phyloP scores from a whole-genome alignment of 345 rosid species.

The Murraya paniculata region DNA sequence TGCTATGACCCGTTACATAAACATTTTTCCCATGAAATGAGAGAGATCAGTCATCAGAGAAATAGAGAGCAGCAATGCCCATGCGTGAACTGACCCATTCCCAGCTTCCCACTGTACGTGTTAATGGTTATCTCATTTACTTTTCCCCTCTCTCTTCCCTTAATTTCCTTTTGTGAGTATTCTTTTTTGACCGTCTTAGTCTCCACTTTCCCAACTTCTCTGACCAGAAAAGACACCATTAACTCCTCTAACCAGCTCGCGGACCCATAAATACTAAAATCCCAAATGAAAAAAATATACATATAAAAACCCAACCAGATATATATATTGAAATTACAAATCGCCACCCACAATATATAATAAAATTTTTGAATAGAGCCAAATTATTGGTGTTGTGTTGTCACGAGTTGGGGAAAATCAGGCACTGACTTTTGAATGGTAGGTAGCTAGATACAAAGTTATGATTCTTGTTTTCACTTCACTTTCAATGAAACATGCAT shows the following conservation, averaged over 20 bases:
- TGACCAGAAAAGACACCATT: conserved; percentile 49
- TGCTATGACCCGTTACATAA: background rate
- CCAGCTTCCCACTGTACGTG: too few relatives aligned
- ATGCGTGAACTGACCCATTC: background rate
- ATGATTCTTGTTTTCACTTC: conserved; percentile 30
- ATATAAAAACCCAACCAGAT: background rate
- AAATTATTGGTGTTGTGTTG: background rate
- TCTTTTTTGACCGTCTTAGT: conserved; percentile 50
- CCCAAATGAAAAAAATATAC: background rate
- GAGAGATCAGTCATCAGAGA: too few relatives aligned
- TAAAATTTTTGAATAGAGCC: background rate
- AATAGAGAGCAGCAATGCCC: background rate
- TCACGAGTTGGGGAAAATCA: background rate
- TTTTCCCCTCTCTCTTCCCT: background rate
- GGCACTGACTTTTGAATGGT: background rate
- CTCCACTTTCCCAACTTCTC: conserved; percentile 65
- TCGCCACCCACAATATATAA: background rate
- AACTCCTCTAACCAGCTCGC: conserved; percentile 13
- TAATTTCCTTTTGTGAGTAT: background rate
- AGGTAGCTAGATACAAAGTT: conserved; percentile 9
- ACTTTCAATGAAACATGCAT: conserved; percentile 18
- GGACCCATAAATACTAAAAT: conserved; percentile 9
- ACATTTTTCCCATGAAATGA: background rate
- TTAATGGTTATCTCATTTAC: too few relatives aligned
- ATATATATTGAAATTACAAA: background rate